Base-by-base conservation (phyloP, 116 monocot species). In the Posidonia oceanica region DNA sequence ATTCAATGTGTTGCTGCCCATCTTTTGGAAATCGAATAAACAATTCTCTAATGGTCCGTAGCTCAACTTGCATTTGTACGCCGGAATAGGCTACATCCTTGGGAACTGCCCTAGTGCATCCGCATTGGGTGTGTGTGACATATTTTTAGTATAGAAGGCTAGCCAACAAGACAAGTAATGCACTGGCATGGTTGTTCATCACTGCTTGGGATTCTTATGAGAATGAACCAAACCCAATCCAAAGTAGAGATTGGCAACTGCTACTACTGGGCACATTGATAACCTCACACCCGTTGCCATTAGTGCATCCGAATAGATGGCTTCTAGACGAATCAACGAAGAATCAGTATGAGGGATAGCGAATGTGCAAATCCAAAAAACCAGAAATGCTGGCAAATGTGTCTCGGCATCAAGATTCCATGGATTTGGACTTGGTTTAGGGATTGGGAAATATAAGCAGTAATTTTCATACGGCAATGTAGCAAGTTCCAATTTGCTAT, bases 151-250 rank as follows among this genome's bases (percentile, higher is more conserved):
- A 22, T 64, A 64, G 14, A 18, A 64, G 18, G 64, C 39, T 0
- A 64, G 5, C 64, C 64, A 64, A 7, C 41, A 64, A 7, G 64
- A 64, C 39, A 64, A 14, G 17, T 40, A 64, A 5, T 64, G 64
- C 2, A 64, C 16, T 5, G 39, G 64, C 64, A 64, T 64, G 2
- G 16, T 18, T 14, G 18, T 16, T 4, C 1, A 14, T 5, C 64
- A 64, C 1, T 0, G 12, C 40, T 2, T 64, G 2, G 41, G 64
- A 39, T 13, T 12, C 37, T 5, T 38, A 40, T 64, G 0, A 18
- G 3, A 13, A 41, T 18, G 4, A 40, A 64, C 0, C 0, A 4
- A 38, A 13, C 64, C 64, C 14, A 64, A 22, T 3, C 39, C 16
- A 17, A 14, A 40, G 10, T 39, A 64, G 10, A 64, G 17, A 18